Conservation (phyloP, 345 rosid species). For the Eucalyptus brandiana region DNA sequence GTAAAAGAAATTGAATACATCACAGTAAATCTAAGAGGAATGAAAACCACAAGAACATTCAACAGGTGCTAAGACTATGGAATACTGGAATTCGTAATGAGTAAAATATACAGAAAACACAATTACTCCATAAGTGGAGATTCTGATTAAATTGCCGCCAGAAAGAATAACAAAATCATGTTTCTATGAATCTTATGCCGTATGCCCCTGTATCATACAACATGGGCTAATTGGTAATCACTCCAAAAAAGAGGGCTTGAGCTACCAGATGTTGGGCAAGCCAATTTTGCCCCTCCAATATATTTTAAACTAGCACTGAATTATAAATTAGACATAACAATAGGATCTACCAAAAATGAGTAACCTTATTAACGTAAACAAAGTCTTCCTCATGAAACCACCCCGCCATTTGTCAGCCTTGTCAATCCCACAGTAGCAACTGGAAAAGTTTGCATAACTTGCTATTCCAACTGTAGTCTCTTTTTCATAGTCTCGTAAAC, state of each 20-base stretch:
- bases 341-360: not conserved
- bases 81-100: not conserved
- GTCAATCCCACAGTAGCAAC: not conserved
- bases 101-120: not conserved
- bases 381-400: not conserved
- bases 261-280: not conserved
- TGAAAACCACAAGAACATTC: not conserved
- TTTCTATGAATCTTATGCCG: not conserved
- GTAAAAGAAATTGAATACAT: not conserved
- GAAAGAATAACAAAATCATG: conserved; percentile 6
- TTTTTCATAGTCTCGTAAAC: conserved; percentile 84
- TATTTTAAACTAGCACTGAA: not conserved
- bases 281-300: conserved; percentile 7
- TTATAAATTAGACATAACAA: not conserved
- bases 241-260: not conserved
- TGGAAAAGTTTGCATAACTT: not conserved
- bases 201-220: conserved; percentile 14
- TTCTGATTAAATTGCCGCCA: not conserved
- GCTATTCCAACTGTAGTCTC: conserved; percentile 58
- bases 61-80: not conserved
- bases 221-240: not conserved
- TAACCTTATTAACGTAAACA: conserved; percentile 6
- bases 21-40: not conserved
- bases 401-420: conserved; percentile 4
- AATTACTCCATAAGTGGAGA: not conserved